Percentiles rank a stretch among this genome's conserved stretches.
These are phyloP conservation scores for Panaeolus papilionaceus DNA, from an alignment of 768 basidiomycete genomes.

Conservation along the genomic window DNA sequence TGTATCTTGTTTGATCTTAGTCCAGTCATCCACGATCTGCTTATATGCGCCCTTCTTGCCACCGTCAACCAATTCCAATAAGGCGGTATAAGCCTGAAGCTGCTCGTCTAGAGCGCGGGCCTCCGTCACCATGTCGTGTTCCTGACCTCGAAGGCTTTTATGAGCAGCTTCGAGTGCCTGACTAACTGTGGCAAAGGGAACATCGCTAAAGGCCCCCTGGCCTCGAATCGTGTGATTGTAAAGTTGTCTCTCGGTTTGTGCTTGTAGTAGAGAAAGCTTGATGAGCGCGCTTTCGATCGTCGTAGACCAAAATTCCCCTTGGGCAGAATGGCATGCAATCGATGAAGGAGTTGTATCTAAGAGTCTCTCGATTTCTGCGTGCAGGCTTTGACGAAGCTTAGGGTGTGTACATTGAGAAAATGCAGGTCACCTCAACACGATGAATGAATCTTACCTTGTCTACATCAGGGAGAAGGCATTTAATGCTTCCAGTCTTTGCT, in stretches of 20 bases:
- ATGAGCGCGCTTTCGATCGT: conserved; percentile 53
- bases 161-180: conserved; percentile 41
- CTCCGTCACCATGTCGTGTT: conserved; percentile 43
- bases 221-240: conserved; percentile 40
- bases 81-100: conserved; percentile 46
- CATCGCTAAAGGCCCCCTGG: conserved; percentile 23
- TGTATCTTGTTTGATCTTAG: conserved; percentile 50
- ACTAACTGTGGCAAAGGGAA: conserved; percentile 30
- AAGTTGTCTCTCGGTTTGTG: conserved; percentile 42
- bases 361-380: not conserved
- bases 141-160: conserved; percentile 39
- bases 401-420: not conserved
- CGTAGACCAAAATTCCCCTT: conserved; percentile 47
- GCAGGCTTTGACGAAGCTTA: not conserved
- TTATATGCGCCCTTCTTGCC: conserved; percentile 41
- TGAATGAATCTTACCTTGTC: not conserved
- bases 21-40: conserved; percentile 56
- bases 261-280: conserved; percentile 53
- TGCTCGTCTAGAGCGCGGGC: conserved; percentile 42
- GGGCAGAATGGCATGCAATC: conserved; percentile 39
- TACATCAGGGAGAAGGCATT: not conserved
- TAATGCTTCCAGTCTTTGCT: not conserved
- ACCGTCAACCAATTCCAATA: conserved; percentile 50
- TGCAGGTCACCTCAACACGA: not conserved
- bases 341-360: conserved; percentile 27